Evolutionary conservation across 2,329 filamentous ascomycete genomes (phyloP), one percentile per base, ranked within the genome.

Genomic region (Monilinia polystroma): DNA sequence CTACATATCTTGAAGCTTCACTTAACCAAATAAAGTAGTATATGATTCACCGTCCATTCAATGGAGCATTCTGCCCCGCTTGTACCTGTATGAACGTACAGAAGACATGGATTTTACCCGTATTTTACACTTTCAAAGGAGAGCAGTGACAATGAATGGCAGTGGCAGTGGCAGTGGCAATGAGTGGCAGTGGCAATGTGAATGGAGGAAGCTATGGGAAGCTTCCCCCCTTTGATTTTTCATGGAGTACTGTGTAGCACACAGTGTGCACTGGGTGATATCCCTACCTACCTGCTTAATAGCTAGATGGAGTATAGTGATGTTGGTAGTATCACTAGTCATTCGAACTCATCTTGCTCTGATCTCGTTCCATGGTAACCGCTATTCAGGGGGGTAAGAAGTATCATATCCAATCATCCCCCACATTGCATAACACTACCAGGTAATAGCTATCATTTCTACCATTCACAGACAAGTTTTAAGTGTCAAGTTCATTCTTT

Each of bases 1-100:
- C 16, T 18, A 47, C 45, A 20, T 7, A 47, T n/a, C 7, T 47
- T 20, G 18, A 35, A 18, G 45, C 18, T 47, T 18, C 7, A n/a
- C 18, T 59, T 20, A 23, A 59, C 57, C 26, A n/a, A 49, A 59
- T 35, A 35, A 26, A 49, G 57, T 49, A 59, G 11, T 35, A 49
- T 14, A 49, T 59, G 57, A 35, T 35, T 35, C 32, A 35, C 32
- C 32, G 32, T 35, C 6, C 32, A 35, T 47, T 49, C 43, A 35
- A 43, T 26, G 26, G 47, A 49, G 7, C n/a, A 59, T 12, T 20
- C 3, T 47, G 57, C 43, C 43, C 57, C 57, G 43, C 57, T 35
- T 23, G 1, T 49, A 16, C 26, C 4, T 16, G 57, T 6, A n/a
- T 41, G 12, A 16, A 41, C 2, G 12, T 43, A 26, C 16, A n/a